Percentiles rank a stretch among this genome's conserved stretches.
Conservation (phyloP, 805 yeast species). For the Wickerhamomyces hampshirensis region DNA sequence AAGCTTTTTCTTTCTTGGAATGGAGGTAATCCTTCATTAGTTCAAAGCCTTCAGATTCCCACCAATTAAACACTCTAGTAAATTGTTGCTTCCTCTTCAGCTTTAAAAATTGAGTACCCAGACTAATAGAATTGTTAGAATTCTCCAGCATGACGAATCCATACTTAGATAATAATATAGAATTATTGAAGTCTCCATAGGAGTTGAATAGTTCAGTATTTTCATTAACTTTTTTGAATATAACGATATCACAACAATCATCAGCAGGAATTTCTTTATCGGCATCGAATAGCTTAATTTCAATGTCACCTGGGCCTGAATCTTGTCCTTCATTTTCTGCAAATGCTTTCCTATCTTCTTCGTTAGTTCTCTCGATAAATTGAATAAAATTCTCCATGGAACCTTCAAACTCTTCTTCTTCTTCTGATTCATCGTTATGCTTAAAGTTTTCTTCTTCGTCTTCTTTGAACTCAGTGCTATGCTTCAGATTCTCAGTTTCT, state of each 20-base stretch:
- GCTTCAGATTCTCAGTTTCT: conserved; percentile 9
- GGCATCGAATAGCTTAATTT: conserved; percentile 15
- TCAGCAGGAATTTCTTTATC: conserved; percentile 36
- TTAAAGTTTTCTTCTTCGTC: conserved; percentile 7
- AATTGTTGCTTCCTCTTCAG: conserved; percentile 30
- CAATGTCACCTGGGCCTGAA: conserved; percentile 2
- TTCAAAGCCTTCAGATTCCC: conserved; percentile 41
- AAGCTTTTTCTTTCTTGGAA: conserved; percentile 11
- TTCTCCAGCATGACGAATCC: conserved; percentile 66
- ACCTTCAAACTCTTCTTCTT: conserved; percentile 21
- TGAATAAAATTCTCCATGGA: conserved; percentile 27
- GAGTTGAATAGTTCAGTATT: conserved; percentile 73
- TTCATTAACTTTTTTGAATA: conserved; percentile 37
- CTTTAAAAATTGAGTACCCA: conserved; percentile 47
- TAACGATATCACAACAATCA: conserved; percentile 68
- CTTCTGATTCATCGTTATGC: conserved; percentile 11
- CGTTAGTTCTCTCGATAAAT: conserved; percentile 23
- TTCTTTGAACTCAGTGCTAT: conserved; percentile 11
- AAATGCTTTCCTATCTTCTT: conserved; percentile 10
- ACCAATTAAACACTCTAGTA: conserved; percentile 42
- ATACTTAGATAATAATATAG: conserved; percentile 64
- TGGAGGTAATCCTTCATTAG: conserved; percentile 17
- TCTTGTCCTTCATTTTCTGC: conserved; percentile 16
- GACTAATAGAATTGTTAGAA: conserved; percentile 49
- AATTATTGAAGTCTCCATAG: conserved; percentile 71